Base-by-base conservation (phyloP, 106 monocot genomes). In the Hemerocallis citrina region DNA sequence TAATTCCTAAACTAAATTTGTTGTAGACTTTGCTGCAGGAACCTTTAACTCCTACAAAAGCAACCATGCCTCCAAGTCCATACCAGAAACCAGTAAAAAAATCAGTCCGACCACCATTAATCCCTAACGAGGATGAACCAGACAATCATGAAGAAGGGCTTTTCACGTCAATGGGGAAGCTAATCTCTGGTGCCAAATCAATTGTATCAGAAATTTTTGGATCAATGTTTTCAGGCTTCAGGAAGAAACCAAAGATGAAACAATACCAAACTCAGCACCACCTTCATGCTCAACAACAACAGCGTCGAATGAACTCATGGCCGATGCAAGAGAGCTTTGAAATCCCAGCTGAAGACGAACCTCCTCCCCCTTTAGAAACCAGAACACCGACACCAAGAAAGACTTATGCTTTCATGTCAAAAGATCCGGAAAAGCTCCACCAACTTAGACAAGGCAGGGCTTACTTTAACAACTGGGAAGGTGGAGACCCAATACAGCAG, bases 361-460 rank as follows among this genome's bases (percentile, higher is more conserved):
- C 80, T 0, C 95, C 96, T 4, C 91, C 91, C 7, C 77, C 77
- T 10, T 7, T 69, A 1, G 98, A 98, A 31, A 37, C 72, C 7
- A 81, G 84, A 38, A 74, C 81, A 0, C 82, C 92, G 0, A 92
- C 88, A 0, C 88, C 88, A 23, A 71, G 65, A 2, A 99, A 88
- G 70, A 92, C 84, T 22, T 99, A 99, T 34, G 88, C 92, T 33
- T 99, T 92, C 70, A 88, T 99, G 98, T 64, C 85, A 14, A 92
- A 88, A 47, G 88, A 92, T 30, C 59, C 81, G 1, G 85, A 88
- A 34, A 92, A 88, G 55, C 68, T 88, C 44, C 98, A 88, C 50
- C 88, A 92, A 27, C 51, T 99, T 28, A 76, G 80, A 19, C 92
- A 92, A 41, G 76, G 85, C 2, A 72, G 59, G 20, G 63, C 87